Evolutionary conservation across 345 rosid species (phyloP).

Genomic region (Boechera retrofracta): DNA sequence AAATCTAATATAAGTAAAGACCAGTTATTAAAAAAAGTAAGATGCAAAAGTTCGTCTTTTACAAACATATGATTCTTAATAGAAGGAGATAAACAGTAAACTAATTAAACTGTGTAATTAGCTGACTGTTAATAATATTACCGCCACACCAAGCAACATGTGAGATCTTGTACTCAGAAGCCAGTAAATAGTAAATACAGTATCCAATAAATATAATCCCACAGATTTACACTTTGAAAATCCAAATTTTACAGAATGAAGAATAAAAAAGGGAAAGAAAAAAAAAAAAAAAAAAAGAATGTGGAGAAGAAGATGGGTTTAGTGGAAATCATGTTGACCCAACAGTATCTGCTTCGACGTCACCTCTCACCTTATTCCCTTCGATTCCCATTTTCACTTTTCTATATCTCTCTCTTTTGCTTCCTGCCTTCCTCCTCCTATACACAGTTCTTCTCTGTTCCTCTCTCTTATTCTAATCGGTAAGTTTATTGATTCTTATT

Average conservation of each 20-base stretch:
- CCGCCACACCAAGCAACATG: too few species aligned
- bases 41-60: too few species aligned
- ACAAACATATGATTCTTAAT: too few species aligned
- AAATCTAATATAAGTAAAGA: too few species aligned
- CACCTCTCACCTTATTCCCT: conserved; percentile 41
- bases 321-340: conserved; percentile 64
- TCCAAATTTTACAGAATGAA: conserved; percentile 6
- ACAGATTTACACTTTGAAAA: too few species aligned
- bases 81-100: too few species aligned
- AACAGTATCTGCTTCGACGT: conserved; percentile 48
- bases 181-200: too few species aligned
- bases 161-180: too few species aligned
- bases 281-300: not conserved
- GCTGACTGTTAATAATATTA: too few species aligned
- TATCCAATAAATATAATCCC: too few species aligned
- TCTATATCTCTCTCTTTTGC: conserved; percentile 13
- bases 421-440: not conserved
- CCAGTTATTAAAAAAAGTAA: too few species aligned
- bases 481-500: conserved; percentile 16
- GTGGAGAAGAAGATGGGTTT: conserved; percentile 44
- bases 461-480: conserved; percentile 30
- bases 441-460: conserved; percentile 13
- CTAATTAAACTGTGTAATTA: too few species aligned
- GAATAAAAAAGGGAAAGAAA: not conserved
- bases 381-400: conserved; percentile 7